A percentile compares a stretch with the other conserved stretches of the same genome.
phyloP scores from a whole-genome alignment of 352 stramenopile species.

The Phytopythium delawarense region DNA sequence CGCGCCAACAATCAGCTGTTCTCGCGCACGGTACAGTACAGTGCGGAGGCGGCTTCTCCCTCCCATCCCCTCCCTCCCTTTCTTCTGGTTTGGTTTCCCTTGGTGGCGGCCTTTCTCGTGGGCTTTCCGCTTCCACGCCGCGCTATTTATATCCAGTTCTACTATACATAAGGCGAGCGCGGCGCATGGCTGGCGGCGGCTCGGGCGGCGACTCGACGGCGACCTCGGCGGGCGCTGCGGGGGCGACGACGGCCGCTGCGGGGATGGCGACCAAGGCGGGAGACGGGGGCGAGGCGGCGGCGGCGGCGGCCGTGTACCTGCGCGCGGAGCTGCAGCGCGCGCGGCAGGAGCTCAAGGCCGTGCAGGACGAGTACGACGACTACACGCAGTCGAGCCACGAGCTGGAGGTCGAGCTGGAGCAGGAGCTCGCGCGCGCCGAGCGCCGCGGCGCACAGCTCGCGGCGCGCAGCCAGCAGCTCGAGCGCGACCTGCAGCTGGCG shows the following conservation, averaged over 20 bases:
- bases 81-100: neutral
- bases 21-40: neutral
- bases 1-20: neutral
- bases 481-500: constrained; percentile 42
- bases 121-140: neutral
- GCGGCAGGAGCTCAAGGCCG: constrained; percentile 54
- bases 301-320: constrained; percentile 28
- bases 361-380: constrained; percentile 78
- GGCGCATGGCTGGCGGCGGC: constrained; percentile 2
- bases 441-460: constrained; percentile 37
- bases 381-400: constrained; percentile 82
- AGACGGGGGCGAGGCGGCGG: constrained; percentile 24
- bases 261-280: neutral
- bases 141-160: neutral
- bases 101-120: neutral
- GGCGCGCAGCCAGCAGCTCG: constrained; percentile 44
- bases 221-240: neutral
- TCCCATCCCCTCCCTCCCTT: constrained; percentile 1
- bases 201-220: neutral
- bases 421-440: constrained; percentile 66
- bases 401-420: constrained; percentile 71
- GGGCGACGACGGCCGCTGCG: constrained; percentile 9
- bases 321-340: constrained; percentile 48
- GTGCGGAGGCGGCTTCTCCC: neutral
- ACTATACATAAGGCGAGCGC: neutral